Base-by-base conservation (phyloP, 192 early-diverging fungal species). In the Irineochytrium annulatum region DNA sequence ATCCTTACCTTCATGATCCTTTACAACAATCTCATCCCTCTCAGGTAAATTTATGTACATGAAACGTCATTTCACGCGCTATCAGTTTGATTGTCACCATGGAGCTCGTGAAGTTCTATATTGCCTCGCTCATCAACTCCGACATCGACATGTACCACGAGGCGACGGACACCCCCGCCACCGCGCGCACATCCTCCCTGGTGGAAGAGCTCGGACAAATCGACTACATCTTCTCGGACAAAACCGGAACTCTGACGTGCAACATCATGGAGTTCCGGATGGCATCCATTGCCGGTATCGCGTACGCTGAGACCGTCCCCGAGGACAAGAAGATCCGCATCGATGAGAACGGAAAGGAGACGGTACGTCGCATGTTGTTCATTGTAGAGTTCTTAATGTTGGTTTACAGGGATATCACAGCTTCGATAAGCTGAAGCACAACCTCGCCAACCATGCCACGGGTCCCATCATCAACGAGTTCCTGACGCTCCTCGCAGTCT, bases 11-110 rank as follows among this genome's bases (percentile, higher is more conserved):
- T 92, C 71, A 87, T 99, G 70, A 93, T 99, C 77, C 76, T 99
- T 43, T 99, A 91, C 83, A 99, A 99, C 82, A 97, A 94, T 74
- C 81, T 99, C 77, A 99, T 99, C 77, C 96, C 96, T 27, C 93
- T 99, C 68, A 90, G 83, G 82, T 87, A 74, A 55, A 44, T 59
- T 1, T 34, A 28, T 35, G 26, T 27, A 30, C 11, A 1, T 60
- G 19, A 60, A n/a, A 26, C 57, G 44, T 4, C 51, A 58, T 51
- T 45, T 62, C 2, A 13, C n/a, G n/a, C n/a, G n/a, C n/a, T 54
- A 35, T 22, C 39, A 81, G 90, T 83, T 90, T 99, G 79, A 96
- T 99, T 70, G 94, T 99, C 32, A 99, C 96, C 31, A 94, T 99
- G 92, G 96, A 99, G 70, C 80, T 94, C 51, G 94, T 97, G 48